phyloP scores from a whole-genome alignment of 305 asterid genomes.

The Fraxinus platypoda region DNA sequence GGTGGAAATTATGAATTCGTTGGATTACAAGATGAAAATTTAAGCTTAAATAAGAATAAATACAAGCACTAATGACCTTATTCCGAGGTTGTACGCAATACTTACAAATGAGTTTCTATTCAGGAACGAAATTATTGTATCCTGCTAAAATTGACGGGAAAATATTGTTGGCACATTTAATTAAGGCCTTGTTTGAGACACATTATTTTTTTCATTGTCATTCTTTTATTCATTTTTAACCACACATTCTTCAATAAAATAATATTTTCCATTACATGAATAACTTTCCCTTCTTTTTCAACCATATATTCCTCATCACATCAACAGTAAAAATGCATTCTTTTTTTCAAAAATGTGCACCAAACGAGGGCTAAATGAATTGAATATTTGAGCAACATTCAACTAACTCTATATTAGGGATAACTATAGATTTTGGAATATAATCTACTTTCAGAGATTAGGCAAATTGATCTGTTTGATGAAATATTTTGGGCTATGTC shows the following conservation, averaged over 20 bases:
- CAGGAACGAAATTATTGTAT: not conserved
- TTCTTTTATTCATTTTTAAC: too few relatives aligned
- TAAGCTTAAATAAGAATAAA: constrained; percentile 1
- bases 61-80: not conserved
- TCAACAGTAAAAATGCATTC: too few relatives aligned
- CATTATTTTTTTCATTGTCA: too few relatives aligned
- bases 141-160: not conserved
- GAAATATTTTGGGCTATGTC: not conserved
- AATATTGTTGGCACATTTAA: not conserved
- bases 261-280: too few relatives aligned
- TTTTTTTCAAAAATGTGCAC: too few relatives aligned
- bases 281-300: too few relatives aligned
- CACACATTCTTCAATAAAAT: too few relatives aligned
- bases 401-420: not conserved
- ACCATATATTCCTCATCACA: too few relatives aligned
- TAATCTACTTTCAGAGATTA: not conserved
- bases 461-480: not conserved
- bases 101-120: not conserved
- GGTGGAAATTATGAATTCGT: not conserved
- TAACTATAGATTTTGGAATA: not conserved
- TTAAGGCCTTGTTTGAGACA: too few relatives aligned
- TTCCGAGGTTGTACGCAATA: not conserved
- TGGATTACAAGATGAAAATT: not conserved
- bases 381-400: constrained; percentile 9
- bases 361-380: too few relatives aligned